phyloP scores from a whole-genome alignment of 352 stramenopile genomes.

The Phytophthora tubulina region DNA sequence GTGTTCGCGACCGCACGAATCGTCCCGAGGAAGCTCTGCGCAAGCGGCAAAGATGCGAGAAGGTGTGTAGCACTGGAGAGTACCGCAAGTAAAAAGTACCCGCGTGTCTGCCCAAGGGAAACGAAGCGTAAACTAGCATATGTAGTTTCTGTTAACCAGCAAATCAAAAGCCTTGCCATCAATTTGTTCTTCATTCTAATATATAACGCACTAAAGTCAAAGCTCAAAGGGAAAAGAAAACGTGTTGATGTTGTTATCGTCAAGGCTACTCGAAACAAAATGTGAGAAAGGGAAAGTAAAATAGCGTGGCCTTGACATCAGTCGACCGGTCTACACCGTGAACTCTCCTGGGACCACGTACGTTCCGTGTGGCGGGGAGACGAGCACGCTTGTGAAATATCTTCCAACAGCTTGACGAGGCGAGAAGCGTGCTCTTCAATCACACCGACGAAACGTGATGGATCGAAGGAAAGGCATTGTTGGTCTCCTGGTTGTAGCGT shows the following conservation, averaged over 20 bases:
- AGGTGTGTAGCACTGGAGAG: neutral
- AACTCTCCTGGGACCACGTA: slow-evolving; percentile 5
- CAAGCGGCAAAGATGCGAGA: neutral
- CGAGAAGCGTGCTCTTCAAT: too few species aligned
- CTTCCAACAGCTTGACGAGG: neutral
- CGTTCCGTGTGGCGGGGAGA: slow-evolving; percentile 1
- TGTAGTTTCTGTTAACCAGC: neutral
- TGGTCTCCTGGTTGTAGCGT: slow-evolving; percentile 33
- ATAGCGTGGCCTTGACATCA: neutral
- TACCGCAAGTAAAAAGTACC: neutral
- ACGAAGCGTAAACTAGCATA: neutral
- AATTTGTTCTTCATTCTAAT: too few species aligned
- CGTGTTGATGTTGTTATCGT: too few species aligned
- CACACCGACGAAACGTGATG: too few species aligned
- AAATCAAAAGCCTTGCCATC: too few species aligned
- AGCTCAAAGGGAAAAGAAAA: too few species aligned
- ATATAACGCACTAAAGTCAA: too few species aligned
- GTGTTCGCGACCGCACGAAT: neutral
- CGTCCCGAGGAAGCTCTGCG: neutral
- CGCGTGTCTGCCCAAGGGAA: neutral
- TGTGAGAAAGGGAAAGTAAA: neutral
- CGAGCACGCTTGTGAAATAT: slow-evolving; percentile 7
- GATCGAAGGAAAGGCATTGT: slow-evolving; percentile 12
- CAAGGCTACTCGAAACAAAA: neutral
- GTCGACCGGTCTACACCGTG: neutral